phyloP scores from a whole-genome alignment of 495 filamentous ascomycete species.

The Jackrogersella minutella region DNA sequence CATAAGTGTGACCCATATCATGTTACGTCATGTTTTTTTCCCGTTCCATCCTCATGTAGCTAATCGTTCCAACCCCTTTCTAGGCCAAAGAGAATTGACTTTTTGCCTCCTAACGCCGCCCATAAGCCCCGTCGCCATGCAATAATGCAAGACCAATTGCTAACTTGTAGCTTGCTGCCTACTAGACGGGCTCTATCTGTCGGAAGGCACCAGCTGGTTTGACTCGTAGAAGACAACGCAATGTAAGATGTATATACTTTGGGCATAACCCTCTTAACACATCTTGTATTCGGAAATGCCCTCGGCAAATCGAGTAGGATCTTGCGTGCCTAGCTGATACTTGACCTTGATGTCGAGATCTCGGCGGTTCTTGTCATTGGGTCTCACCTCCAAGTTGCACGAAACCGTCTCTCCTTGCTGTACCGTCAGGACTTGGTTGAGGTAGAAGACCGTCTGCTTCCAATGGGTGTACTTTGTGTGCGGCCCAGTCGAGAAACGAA shows the following conservation, averaged over 20 bases:
- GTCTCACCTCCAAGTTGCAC: constrained; percentile 79
- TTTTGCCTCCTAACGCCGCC: constrained; percentile 35
- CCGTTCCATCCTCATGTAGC: background rate
- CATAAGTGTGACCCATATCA: background rate
- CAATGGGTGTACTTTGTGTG: constrained; percentile 94
- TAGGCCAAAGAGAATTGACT: constrained; percentile 12
- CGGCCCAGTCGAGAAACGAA: constrained; percentile 84
- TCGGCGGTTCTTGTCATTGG: constrained; percentile 91
- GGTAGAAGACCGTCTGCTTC: constrained; percentile 94
- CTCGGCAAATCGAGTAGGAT: constrained; percentile 69
- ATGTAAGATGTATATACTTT: background rate
- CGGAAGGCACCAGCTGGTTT: background rate
- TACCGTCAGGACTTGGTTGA: constrained; percentile 83
- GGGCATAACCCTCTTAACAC: constrained; percentile 58
- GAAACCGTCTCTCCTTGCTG: constrained; percentile 77
- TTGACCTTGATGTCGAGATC: constrained; percentile 91
- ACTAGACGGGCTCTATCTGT: background rate
- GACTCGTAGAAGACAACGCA: constrained; percentile 8
- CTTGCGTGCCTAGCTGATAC: constrained; percentile 80
- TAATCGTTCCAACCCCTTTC: constrained; percentile 2
- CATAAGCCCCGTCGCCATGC: constrained; percentile 25
- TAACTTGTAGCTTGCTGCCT: constrained; percentile 4
- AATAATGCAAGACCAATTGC: constrained; percentile 24
- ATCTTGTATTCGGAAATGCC: constrained; percentile 89
- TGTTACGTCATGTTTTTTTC: background rate